These are phyloP conservation scores for Luffa acutangula DNA, from an alignment of 306 rosid genomes.

Conservation along the genomic window DNA sequence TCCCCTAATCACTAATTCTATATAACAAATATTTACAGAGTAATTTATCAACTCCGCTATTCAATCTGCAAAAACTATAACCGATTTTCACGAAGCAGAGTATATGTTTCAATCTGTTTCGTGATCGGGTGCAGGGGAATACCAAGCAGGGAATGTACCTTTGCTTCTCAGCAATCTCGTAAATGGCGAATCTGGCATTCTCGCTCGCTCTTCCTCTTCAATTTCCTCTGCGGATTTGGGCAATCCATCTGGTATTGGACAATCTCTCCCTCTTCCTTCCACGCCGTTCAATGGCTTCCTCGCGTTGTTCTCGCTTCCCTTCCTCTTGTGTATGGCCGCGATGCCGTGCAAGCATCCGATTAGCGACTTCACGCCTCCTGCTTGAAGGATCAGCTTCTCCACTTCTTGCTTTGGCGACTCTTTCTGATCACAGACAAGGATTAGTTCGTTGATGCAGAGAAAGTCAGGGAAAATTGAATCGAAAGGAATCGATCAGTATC, in stretches of 20 bases:
- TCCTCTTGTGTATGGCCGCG: slow-evolving; percentile 36
- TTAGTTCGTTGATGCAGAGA: neutral
- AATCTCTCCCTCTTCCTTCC: slow-evolving; percentile 13
- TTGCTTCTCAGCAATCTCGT: slow-evolving; percentile 63
- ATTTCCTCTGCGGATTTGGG: slow-evolving; percentile 63
- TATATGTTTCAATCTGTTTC: slow-evolving; percentile 50
- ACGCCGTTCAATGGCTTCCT: slow-evolving; percentile 10
- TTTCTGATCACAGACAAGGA: slow-evolving; percentile 29
- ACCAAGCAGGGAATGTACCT: slow-evolving; percentile 80
- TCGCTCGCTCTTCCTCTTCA: slow-evolving; percentile 53
- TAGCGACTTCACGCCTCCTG: slow-evolving; percentile 58
- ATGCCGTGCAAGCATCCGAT: slow-evolving; percentile 64
- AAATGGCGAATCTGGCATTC: slow-evolving; percentile 70
- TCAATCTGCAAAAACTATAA: neutral
- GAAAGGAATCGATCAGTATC: neutral
- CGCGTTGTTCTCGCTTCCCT: slow-evolving; percentile 15
- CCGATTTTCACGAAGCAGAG: neutral
- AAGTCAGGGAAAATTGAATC: neutral
- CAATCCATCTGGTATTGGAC: slow-evolving; percentile 79
- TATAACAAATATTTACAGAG: neutral
- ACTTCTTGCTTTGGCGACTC: slow-evolving; percentile 52
- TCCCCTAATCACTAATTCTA: neutral
- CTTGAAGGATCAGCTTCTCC: slow-evolving; percentile 60
- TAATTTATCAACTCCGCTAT: neutral
- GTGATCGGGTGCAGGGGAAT: slow-evolving; percentile 68